phyloP scores from a whole-genome alignment of 2,329 filamentous ascomycete genomes.

The Cryphonectria nitschkei region DNA sequence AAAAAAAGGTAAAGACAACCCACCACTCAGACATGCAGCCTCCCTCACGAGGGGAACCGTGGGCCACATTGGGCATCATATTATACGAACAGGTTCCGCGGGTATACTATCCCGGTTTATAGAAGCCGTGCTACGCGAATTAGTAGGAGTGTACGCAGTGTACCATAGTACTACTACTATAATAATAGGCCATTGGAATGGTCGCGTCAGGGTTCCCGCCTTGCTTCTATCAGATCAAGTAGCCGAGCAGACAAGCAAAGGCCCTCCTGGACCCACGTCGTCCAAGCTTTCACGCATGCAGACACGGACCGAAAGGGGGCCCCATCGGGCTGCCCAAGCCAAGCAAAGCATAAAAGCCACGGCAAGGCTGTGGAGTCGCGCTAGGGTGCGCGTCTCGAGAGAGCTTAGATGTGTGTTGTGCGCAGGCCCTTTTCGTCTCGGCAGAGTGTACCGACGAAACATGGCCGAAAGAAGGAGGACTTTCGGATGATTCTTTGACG shows the following conservation, averaged over 20 bases:
- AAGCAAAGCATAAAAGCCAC: background rate
- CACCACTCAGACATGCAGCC: background rate
- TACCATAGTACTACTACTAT: background rate
- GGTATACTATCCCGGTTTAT: background rate
- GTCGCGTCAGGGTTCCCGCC: background rate
- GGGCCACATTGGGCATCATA: background rate
- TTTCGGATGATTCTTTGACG: conserved; percentile 1
- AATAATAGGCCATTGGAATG: background rate
- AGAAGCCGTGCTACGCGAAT: background rate
- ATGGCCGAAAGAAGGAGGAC: conserved; percentile 13
- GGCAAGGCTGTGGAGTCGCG: background rate
- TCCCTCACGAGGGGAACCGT: background rate
- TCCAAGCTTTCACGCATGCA: conserved; percentile 10
- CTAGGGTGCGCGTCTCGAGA: background rate
- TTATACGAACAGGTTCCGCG: background rate
- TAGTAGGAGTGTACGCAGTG: background rate
- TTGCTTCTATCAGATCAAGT: background rate
- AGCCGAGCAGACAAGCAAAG: background rate
- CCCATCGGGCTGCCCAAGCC: background rate
- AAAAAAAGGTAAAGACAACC: background rate
- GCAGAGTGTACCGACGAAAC: conserved; percentile 25
- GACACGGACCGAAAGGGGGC: background rate
- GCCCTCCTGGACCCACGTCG: conserved; percentile 1
- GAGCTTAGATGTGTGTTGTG: background rate
- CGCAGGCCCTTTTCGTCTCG: conserved; percentile 5